These are phyloP conservation scores for Bothriochloa decipiens DNA, from an alignment of 176 grass and related monocot species.

Conservation along the genomic window DNA sequence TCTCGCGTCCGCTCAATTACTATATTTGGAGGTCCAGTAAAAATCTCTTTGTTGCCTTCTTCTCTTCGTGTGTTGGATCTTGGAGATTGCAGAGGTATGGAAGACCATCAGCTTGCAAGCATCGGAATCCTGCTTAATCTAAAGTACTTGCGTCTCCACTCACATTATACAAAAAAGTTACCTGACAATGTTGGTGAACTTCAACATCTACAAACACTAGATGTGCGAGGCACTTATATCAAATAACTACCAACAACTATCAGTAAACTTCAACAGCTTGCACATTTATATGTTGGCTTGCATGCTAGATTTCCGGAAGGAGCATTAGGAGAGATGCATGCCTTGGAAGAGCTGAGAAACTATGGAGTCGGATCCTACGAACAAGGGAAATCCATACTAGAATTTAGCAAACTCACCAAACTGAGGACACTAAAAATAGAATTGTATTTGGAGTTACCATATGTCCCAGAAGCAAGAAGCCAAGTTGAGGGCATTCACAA, in stretches of 20 bases:
- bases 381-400: not conserved
- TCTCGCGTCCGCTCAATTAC: not conserved
- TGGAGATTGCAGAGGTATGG: not conserved
- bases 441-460: not conserved
- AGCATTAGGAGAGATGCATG: not conserved
- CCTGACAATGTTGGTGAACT: not conserved
- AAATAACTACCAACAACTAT: not conserved
- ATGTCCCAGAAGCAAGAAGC: not conserved
- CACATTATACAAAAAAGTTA: not conserved
- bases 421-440: not conserved
- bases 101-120: slow-evolving; percentile 4
- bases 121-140: not conserved
- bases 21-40: not conserved
- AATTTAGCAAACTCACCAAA: not conserved
- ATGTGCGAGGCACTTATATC: not conserved
- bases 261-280: too few species aligned
- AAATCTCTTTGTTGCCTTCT: not conserved
- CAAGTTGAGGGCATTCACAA: not conserved
- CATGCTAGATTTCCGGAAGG: not conserved
- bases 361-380: not conserved
- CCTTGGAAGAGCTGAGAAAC: not conserved
- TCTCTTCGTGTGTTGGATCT: slow-evolving; percentile 18
- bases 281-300: too few species aligned
- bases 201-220: not conserved
- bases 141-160: not conserved